phyloP scores from a whole-genome alignment of 352 stramenopile species.

The Aphanomyces stellatus region DNA sequence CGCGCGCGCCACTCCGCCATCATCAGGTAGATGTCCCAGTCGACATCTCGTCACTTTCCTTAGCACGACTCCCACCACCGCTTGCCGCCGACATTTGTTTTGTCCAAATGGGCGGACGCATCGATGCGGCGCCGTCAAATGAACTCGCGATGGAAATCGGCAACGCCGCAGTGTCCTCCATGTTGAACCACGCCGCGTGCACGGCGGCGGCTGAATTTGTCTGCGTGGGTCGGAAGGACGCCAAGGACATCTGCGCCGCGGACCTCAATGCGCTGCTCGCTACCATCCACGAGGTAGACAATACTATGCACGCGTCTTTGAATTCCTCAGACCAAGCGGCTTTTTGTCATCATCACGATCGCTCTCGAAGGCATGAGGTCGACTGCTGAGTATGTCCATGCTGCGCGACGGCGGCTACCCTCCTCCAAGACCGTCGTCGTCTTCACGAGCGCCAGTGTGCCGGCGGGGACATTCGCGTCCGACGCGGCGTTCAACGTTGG shows the following conservation, averaged over 20 bases:
- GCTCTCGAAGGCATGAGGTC: no score
- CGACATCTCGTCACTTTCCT: no score
- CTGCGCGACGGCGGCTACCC: no score
- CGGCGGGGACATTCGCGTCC: not conserved
- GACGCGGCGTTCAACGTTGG: slow-evolving; percentile 7
- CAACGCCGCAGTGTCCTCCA: not conserved
- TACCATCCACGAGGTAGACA: not conserved
- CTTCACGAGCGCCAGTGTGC: no score
- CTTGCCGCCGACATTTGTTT: not conserved
- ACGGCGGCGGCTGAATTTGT: not conserved
- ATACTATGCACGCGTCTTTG: not conserved
- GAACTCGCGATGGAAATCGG: not conserved
- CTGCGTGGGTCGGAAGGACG: not conserved
- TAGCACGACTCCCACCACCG: not conserved
- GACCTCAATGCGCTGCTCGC: not conserved
- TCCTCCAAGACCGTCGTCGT: no score
- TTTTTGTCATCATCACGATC: no score
- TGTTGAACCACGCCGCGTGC: not conserved
- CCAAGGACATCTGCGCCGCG: not conserved
- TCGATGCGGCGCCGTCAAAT: not conserved
- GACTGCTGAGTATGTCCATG: no score
- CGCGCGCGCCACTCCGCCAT: no score
- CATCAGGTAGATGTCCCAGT: no score
- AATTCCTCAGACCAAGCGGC: not conserved
- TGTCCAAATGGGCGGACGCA: slow-evolving; percentile 1